Evolutionary conservation across 768 basidiomycete genomes (phyloP).

Genomic region (Gymnopilus dilepis): DNA sequence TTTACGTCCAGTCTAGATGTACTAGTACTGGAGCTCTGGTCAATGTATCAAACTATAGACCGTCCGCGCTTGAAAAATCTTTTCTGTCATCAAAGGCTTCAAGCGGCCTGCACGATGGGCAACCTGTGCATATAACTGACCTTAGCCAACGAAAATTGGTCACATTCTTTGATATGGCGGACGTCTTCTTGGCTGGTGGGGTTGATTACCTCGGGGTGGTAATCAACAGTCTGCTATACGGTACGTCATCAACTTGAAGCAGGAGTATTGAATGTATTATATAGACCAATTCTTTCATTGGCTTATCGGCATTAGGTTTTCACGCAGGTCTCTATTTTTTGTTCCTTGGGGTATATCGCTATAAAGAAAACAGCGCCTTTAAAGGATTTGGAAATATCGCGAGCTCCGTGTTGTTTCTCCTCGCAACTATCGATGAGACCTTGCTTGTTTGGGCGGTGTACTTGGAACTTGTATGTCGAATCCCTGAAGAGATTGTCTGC

Average conservation of each 20-base stretch:
- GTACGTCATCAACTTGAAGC: no score
- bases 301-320: not conserved
- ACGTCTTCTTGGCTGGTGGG: not conserved
- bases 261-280: no score
- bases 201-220: constrained; percentile 6
- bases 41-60: no score
- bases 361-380: not conserved
- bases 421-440: not conserved
- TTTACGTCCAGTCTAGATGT: no score
- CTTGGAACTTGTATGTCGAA: not conserved
- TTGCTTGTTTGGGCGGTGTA: not conserved
- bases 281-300: no score
- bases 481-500: no score
- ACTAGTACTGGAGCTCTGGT: no score
- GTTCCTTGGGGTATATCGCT: not conserved
- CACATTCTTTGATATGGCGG: not conserved
- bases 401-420: constrained; percentile 1
- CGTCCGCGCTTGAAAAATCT: no score
- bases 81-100: no score
- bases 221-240: not conserved
- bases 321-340: constrained; percentile 1
- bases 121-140: no score
- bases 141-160: no score
- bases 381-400: not conserved
- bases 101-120: no score